Conservation (phyloP, 108 stramenopile genomes). For the Skeletonema grethae region DNA sequence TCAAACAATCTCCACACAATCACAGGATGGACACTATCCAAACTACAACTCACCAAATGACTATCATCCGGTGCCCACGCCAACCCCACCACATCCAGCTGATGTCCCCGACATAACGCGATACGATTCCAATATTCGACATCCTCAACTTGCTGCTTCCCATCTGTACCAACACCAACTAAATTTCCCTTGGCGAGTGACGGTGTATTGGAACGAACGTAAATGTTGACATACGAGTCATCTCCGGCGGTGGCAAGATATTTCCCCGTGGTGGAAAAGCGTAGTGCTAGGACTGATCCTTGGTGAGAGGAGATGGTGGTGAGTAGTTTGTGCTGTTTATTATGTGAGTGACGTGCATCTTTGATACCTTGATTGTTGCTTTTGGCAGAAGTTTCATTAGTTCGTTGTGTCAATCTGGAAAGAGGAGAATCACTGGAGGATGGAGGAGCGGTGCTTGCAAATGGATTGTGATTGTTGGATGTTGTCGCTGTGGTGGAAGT, state of each 20-base stretch:
- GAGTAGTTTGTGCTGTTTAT: slow-evolving; percentile 56
- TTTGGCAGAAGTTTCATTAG: slow-evolving; percentile 1
- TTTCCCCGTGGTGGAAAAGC: slow-evolving; percentile 72
- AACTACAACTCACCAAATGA: slow-evolving; percentile 82
- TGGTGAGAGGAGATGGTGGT: slow-evolving; percentile 81
- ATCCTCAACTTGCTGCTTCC: slow-evolving; percentile 24
- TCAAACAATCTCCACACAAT: slow-evolving; percentile 85
- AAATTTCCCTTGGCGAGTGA: slow-evolving; percentile 54
- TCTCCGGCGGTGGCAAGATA: slow-evolving; percentile 87
- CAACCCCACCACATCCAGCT: slow-evolving; percentile 85
- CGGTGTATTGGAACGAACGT: slow-evolving; percentile 40
- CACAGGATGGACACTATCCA: slow-evolving; percentile 84
- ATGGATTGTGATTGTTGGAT: slow-evolving; percentile 3
- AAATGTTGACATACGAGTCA: slow-evolving; percentile 82
- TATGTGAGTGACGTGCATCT: slow-evolving; percentile 4
- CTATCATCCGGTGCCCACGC: slow-evolving; percentile 92
- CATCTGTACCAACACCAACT: slow-evolving; percentile 19
- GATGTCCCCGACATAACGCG: slow-evolving; percentile 83
- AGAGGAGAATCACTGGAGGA: slow-evolving; percentile 4
- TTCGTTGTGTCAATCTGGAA: background rate
- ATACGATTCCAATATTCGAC: slow-evolving; percentile 87
- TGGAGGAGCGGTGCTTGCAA: background rate
- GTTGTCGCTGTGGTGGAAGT: background rate
- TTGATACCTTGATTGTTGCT: slow-evolving; percentile 8
- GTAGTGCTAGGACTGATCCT: slow-evolving; percentile 79